These are phyloP conservation scores for Apiotrichum gamsii DNA, from an alignment of 1,284 basidiomycete species.

Conservation along the genomic window DNA sequence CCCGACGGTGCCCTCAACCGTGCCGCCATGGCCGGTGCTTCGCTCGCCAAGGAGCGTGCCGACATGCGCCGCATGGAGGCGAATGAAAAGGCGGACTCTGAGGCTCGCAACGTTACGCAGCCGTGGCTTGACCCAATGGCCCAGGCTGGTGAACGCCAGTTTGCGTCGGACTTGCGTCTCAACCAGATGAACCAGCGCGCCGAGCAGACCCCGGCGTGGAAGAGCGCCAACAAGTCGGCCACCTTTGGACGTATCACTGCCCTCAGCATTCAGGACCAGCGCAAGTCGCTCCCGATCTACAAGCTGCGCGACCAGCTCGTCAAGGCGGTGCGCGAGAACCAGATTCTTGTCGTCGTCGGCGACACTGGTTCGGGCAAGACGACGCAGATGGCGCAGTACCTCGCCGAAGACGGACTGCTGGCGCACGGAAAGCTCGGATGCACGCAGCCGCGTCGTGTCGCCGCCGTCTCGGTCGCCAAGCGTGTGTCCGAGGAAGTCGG, in stretches of 20 bases:
- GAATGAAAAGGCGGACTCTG: slow-evolving; percentile 89
- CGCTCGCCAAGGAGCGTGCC: slow-evolving; percentile 87
- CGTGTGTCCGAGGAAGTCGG: slow-evolving; percentile 97
- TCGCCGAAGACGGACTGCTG: slow-evolving; percentile 80
- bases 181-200: slow-evolving; percentile 53
- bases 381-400: slow-evolving; percentile 89
- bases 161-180: slow-evolving; percentile 88
- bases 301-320: slow-evolving; percentile 89
- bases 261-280: slow-evolving; percentile 88
- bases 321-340: slow-evolving; percentile 89
- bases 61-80: slow-evolving; percentile 91
- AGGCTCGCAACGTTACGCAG: slow-evolving; percentile 84
- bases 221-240: slow-evolving; percentile 92
- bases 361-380: slow-evolving; percentile 93
- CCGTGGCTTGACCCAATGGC: slow-evolving; percentile 99
- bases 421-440: slow-evolving; percentile 88
- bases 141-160: slow-evolving; percentile 72
- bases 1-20: slow-evolving; percentile 92
- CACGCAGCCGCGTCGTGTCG: slow-evolving; percentile 96
- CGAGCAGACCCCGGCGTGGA: slow-evolving; percentile 83
- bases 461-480: slow-evolving; percentile 98
- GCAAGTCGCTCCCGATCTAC: slow-evolving; percentile 86
- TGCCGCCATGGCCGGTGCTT: slow-evolving; percentile 86
- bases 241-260: slow-evolving; percentile 86
- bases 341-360: slow-evolving; percentile 87